Percentiles rank a stretch among this genome's conserved stretches.
These are phyloP conservation scores for Pyronema domesticum DNA, from an alignment of 495 filamentous ascomycete genomes.

Conservation along the genomic window DNA sequence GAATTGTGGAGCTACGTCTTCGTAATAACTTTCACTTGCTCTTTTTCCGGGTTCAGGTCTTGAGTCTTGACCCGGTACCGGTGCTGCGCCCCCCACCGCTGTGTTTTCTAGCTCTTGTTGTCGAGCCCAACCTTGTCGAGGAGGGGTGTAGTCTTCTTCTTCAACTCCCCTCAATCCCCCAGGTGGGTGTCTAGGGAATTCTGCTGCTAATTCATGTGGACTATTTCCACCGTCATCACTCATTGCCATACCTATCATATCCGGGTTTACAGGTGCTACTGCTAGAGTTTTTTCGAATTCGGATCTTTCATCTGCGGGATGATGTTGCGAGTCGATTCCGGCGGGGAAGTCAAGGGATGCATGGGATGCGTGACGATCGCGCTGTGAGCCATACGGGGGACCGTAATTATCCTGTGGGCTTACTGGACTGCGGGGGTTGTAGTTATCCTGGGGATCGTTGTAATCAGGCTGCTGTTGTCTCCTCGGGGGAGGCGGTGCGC, in stretches of 20 bases:
- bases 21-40: slow-evolving; percentile 51
- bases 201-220: neutral
- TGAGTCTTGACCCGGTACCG: slow-evolving; percentile 11
- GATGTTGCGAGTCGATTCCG: neutral
- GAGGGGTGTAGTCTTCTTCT: slow-evolving; percentile 33
- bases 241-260: slow-evolving; percentile 9
- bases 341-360: neutral
- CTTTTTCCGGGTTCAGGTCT: slow-evolving; percentile 6
- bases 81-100: slow-evolving; percentile 12
- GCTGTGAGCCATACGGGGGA: neutral
- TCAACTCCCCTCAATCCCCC: slow-evolving; percentile 11
- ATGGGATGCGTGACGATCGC: too few relatives aligned
- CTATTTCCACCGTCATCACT: slow-evolving; percentile 4
- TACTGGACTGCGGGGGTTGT: neutral
- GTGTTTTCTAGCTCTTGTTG: slow-evolving; percentile 25
- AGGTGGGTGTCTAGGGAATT: too few relatives aligned
- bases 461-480: neutral
- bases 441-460: neutral
- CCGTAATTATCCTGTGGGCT: neutral
- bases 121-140: slow-evolving; percentile 28
- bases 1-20: slow-evolving; percentile 87
- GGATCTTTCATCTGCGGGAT: slow-evolving; percentile 10
- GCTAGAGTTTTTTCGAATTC: slow-evolving; percentile 18
- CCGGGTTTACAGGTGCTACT: neutral
- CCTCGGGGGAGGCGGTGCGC: slow-evolving; percentile 3